These are phyloP conservation scores for Lasiosphaeria hispida DNA, from an alignment of 495 filamentous ascomycete genomes.

Conservation along the genomic window DNA sequence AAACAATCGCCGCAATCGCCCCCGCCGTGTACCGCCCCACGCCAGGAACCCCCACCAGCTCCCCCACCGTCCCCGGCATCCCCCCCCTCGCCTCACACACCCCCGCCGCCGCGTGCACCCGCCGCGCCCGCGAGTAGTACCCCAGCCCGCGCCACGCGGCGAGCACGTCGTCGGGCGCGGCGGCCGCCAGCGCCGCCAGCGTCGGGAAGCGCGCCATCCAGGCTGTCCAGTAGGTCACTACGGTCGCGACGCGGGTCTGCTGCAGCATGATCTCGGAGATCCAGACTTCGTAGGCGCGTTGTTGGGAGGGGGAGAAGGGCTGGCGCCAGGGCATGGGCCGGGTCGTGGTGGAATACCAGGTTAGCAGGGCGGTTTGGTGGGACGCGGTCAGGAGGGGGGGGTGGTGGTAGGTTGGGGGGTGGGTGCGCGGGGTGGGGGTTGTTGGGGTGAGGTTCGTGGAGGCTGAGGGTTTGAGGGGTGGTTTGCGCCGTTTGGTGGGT, in stretches of 20 bases:
- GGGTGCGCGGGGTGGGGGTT: conserved; percentile 15
- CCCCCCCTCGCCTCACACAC: conserved; percentile 29
- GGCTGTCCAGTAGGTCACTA: conserved; percentile 43
- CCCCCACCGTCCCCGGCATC: conserved; percentile 32
- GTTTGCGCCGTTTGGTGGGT: neutral
- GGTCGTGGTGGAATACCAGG: conserved; percentile 38
- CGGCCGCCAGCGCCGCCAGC: conserved; percentile 36
- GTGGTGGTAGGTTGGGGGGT: conserved; percentile 38
- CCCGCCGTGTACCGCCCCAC: conserved; percentile 49
- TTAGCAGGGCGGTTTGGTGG: conserved; percentile 29
- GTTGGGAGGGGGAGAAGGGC: conserved; percentile 33
- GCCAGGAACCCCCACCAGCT: conserved; percentile 37
- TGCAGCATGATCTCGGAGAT: conserved; percentile 53
- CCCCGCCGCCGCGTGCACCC: conserved; percentile 40
- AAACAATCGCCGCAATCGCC: conserved; percentile 47
- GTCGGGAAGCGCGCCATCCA: conserved; percentile 47
- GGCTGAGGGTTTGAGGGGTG: neutral
- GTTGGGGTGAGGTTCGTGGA: neutral
- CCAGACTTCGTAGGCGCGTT: conserved; percentile 50
- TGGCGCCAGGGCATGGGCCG: conserved; percentile 52
- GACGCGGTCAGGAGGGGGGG: conserved; percentile 30
- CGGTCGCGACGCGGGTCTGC: conserved; percentile 48
- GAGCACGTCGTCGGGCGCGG: conserved; percentile 38
- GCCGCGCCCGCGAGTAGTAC: conserved; percentile 44
- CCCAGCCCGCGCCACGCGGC: conserved; percentile 43